Evolutionary conservation across 306 rosid species (phyloP), one percentile per base, ranked within the genome.

Genomic region (Medicago ruthenica): DNA sequence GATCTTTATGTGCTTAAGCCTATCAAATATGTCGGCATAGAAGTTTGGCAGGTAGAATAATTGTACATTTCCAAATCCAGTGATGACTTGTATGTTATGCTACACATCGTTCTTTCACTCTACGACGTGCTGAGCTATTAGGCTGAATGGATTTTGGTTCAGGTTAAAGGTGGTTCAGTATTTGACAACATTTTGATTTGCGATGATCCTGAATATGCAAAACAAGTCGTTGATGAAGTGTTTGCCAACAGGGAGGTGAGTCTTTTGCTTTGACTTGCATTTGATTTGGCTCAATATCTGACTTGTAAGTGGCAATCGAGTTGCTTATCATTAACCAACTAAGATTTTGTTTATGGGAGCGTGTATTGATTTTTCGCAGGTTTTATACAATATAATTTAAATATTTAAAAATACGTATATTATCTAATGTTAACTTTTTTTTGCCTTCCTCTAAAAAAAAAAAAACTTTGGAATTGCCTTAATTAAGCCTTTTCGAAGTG

Each of bases 11-110:
- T 87, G 80, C 88, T 87, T 48, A 87, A 87, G 74, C 85, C 88
- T 70, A 78, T 87, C 79, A 82, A 87, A 75, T 87, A 87, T 58
- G 87, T 87, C 12, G 91, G 87, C 12, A 77, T 87, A 7, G 88
- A 87, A 82, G 87, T 87, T 71, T 87, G 91, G 91, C 91, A 87
- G 91, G 91, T 87, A 84, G 53, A 76, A n/a, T 55, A 37, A 72
- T 34, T 64, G 51, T 31, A 18, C 71, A 70, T 57, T 73, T 82
- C 54, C 66, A 13, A 24, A 64, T 62, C 45, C 21, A 20, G 55
- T 17, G 17, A 58, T 62, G 69, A 40, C 59, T 55, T 79, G 27
- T 69, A 27, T 47, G 59, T 64, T 44, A 41, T 61, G 16, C 9
- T 45, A 45, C 31, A 65, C 59, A 42, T 45, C 55, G 36, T 45